Evolutionary conservation across 768 basidiomycete species (phyloP).

Genomic region (Suillus americanus): DNA sequence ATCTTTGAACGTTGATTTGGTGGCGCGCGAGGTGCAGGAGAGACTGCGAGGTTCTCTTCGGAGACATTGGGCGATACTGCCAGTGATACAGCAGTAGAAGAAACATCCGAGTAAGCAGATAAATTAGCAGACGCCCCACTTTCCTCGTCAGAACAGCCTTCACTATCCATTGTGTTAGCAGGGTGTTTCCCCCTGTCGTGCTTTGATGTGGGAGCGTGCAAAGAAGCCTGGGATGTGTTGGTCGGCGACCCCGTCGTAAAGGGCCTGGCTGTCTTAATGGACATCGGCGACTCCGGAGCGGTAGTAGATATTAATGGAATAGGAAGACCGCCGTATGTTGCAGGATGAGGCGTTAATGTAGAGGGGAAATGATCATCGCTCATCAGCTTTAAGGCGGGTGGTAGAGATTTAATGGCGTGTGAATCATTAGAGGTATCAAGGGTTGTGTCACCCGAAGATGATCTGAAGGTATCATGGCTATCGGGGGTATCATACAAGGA

Average conservation of each 20-base stretch:
- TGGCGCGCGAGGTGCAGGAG: slow-evolving; percentile 23
- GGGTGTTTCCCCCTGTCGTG: slow-evolving; percentile 20
- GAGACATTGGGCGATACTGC: slow-evolving; percentile 31
- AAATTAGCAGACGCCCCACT: slow-evolving; percentile 28
- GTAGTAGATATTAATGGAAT: slow-evolving; percentile 59
- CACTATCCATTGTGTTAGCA: slow-evolving; percentile 30
- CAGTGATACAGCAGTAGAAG: slow-evolving; percentile 30
- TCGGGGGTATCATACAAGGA: slow-evolving; percentile 38
- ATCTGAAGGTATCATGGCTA: slow-evolving; percentile 23
- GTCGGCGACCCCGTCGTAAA: slow-evolving; percentile 8
- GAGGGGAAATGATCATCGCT: slow-evolving; percentile 21
- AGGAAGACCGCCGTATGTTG: slow-evolving; percentile 41
- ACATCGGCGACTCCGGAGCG: slow-evolving; percentile 39
- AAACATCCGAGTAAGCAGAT: slow-evolving; percentile 34
- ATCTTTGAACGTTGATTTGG: slow-evolving; percentile 19
- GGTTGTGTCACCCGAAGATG: slow-evolving; percentile 12
- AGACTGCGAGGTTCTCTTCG: slow-evolving; percentile 22
- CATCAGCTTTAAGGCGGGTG: slow-evolving; percentile 31
- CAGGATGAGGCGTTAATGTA: slow-evolving; percentile 14
- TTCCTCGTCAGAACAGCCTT: slow-evolving; percentile 33
- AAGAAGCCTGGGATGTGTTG: slow-evolving; percentile 23
- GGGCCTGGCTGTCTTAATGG: slow-evolving; percentile 21
- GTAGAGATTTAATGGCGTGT: slow-evolving; percentile 21
- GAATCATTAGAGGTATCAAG: slow-evolving; percentile 24
- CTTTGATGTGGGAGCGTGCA: slow-evolving; percentile 30